phyloP scores from a whole-genome alignment of 805 yeast species.

The Saccharomycopsis sp. region DNA sequence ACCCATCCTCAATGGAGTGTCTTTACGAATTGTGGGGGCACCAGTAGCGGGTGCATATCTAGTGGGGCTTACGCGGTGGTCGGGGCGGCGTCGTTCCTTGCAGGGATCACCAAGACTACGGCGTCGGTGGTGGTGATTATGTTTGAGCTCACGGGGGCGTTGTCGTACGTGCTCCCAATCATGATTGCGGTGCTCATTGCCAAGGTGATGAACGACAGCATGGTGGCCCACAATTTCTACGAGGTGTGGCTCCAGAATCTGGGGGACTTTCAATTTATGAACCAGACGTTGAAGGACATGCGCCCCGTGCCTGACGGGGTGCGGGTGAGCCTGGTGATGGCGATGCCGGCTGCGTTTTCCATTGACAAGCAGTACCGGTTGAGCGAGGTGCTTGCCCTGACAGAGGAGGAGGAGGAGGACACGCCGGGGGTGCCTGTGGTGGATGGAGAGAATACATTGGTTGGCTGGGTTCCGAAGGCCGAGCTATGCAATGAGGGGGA shows the following conservation, averaged over 20 bases:
- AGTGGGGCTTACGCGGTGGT: slow-evolving; percentile 86
- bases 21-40: slow-evolving; percentile 28
- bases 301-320: slow-evolving; percentile 32
- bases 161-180: slow-evolving; percentile 73
- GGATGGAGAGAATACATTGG: slow-evolving; percentile 27
- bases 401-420: no score
- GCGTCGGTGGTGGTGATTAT: slow-evolving; percentile 72
- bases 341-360: neutral
- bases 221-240: slow-evolving; percentile 52
- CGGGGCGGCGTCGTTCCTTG: slow-evolving; percentile 76
- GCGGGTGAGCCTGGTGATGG: neutral
- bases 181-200: slow-evolving; percentile 77
- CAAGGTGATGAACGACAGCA: slow-evolving; percentile 59
- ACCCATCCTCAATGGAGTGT: slow-evolving; percentile 30
- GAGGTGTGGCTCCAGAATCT: slow-evolving; percentile 43
- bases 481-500: slow-evolving; percentile 30
- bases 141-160: slow-evolving; percentile 80
- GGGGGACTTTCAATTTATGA: slow-evolving; percentile 21
- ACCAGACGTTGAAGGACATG: slow-evolving; percentile 29
- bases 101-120: slow-evolving; percentile 75
- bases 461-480: slow-evolving; percentile 36
- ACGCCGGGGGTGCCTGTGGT: slow-evolving; percentile 36
- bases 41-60: slow-evolving; percentile 44
- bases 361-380: no score
- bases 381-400: no score